Base-by-base conservation (phyloP, 1,139 yeast species). In the Candida buenavistaensis region DNA sequence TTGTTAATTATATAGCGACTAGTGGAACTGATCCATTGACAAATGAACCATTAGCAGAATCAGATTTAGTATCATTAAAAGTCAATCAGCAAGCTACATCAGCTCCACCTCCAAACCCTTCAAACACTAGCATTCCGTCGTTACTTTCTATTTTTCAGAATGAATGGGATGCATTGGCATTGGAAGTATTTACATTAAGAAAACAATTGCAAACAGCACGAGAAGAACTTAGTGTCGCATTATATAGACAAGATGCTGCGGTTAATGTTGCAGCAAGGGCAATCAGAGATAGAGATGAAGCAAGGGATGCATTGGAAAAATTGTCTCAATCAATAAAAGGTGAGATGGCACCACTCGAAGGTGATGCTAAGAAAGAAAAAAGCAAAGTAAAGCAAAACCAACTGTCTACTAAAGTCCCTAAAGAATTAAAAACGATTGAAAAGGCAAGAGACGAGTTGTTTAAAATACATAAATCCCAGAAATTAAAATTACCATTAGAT, bases 211-310 rank as follows among this genome's bases (percentile, higher is more conserved):
- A 71, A 33, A 65, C 67, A 23, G 73, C 92, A 2, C 72, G 84
- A 42, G 78, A 83, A 49, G 94, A 88, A 50, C 61, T 90, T 38
- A 82, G 94, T 27, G 62, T 84, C 4, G 82, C 95, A 0, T 62
- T 89, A 26, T 89, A 88, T 51, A 85, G 82, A 47, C 85, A 84
- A 46, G 97, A 90, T 55, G 97, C 97, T 0, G 95, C 97, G 1
- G 80, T 85, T 3, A 67, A 89, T 37, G 96, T 90, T 3, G 95
- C 94, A 0, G 81, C 95, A 0, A 72, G 73, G 28, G 79, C 89
- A 2, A 68, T 82, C 7, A 69, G 70, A 38, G 96, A 88, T 49
- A 61, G 94, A 29, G 95, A 88, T 47, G 90, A 82, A 36, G 83
- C 87, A 1, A 67, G 70, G 35, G 55, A 53, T 5, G 86, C 87